These are phyloP conservation scores for Pigoraptor vietnamica DNA, from an alignment of 78 protist genomes.

Conservation along the genomic window DNA sequence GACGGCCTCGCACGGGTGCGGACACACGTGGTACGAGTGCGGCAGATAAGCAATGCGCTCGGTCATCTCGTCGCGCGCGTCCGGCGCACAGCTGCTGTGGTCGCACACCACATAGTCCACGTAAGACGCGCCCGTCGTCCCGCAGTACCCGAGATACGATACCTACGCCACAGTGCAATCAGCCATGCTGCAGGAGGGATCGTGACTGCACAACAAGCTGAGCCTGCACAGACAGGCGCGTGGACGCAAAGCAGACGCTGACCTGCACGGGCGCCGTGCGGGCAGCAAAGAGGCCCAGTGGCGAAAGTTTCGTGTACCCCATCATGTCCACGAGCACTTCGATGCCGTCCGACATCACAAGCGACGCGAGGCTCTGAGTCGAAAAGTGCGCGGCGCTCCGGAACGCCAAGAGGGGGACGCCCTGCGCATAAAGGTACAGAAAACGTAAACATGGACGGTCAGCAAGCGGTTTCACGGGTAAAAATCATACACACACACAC, in stretches of 20 bases:
- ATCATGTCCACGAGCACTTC: neutral
- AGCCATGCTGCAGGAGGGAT: neutral
- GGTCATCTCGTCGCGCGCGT: neutral
- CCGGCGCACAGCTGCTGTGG: neutral
- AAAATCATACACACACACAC: too few relatives aligned
- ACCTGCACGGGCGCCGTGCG: neutral
- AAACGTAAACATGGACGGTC: too few relatives aligned
- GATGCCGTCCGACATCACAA: neutral
- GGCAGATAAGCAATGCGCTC: neutral
- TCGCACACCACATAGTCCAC: neutral
- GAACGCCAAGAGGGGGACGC: neutral
- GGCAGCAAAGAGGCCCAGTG: neutral
- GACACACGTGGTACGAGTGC: neutral
- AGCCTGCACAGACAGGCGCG: too few relatives aligned
- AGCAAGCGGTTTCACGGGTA: too few relatives aligned
- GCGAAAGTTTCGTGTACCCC: neutral
- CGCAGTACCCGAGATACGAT: neutral
- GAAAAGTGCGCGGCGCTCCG: neutral
- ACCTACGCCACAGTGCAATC: neutral
- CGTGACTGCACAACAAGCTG: too few relatives aligned
- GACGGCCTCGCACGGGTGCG: neutral
- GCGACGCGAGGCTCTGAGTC: neutral
- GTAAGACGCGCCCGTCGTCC: neutral
- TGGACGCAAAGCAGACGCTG: neutral
- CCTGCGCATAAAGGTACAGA: too few relatives aligned